phyloP scores from a whole-genome alignment of 1,284 basidiomycete species.

The Naganishia cerealis region DNA sequence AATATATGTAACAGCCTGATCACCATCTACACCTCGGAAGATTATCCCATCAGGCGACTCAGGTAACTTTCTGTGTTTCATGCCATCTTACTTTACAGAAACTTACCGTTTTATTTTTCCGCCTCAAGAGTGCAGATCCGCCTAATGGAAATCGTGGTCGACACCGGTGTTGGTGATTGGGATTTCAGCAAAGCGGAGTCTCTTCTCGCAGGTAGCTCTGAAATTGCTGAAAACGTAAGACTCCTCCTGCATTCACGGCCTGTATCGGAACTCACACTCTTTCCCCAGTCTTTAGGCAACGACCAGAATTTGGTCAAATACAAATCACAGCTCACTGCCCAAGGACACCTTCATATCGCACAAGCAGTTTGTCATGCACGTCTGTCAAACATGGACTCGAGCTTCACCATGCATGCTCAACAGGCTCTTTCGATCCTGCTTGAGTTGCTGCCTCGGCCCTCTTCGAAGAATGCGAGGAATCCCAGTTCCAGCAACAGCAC shows the following conservation, averaged over 20 bases:
- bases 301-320: slow-evolving; percentile 35
- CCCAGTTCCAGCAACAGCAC: slow-evolving; percentile 21
- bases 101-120: not conserved
- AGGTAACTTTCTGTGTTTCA: slow-evolving; percentile 3
- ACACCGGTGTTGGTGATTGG: slow-evolving; percentile 37
- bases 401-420: slow-evolving; percentile 45
- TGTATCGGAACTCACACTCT: not conserved
- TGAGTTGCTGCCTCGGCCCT: slow-evolving; percentile 36
- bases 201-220: not conserved
- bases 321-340: slow-evolving; percentile 37
- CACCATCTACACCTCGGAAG: slow-evolving; percentile 38
- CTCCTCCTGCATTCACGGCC: not conserved
- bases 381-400: not conserved
- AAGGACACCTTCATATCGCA: slow-evolving; percentile 41
- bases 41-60: slow-evolving; percentile 42
- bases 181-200: slow-evolving; percentile 19
- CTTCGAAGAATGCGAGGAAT: slow-evolving; percentile 39
- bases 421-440: slow-evolving; percentile 54
- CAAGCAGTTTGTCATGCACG: slow-evolving; percentile 36
- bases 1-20: slow-evolving; percentile 41
- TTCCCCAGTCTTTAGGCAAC: slow-evolving; percentile 27
- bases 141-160: not conserved
- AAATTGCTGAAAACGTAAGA: slow-evolving; percentile 8
- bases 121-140: slow-evolving; percentile 28
- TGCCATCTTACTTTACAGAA: not conserved